Evolutionary conservation across 805 yeast species (phyloP).

Genomic region (Candida alai): DNA sequence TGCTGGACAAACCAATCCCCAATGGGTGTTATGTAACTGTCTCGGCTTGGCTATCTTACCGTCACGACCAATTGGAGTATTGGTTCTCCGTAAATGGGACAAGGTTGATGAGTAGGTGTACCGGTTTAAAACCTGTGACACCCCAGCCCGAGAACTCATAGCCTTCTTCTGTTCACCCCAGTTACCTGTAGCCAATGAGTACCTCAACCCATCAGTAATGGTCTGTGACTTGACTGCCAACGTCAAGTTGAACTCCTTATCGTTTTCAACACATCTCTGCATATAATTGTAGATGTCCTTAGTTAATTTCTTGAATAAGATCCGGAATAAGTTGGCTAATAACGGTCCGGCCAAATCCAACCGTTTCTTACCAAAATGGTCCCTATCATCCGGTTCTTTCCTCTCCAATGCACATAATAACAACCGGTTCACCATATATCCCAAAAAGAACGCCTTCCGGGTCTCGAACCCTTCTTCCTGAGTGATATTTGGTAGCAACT

Average conservation of each 20-base stretch:
- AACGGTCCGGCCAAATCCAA: constrained; percentile 98
- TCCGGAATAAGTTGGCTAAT: constrained; percentile 91
- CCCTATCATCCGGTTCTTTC: constrained; percentile 98
- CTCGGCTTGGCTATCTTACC: constrained; percentile 99
- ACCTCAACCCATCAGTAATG: constrained; percentile 94
- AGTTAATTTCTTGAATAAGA: constrained; percentile 90
- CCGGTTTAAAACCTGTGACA: constrained; percentile 95
- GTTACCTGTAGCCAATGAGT: constrained; percentile 98
- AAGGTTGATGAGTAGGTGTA: constrained; percentile 98
- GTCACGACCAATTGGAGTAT: constrained; percentile 98
- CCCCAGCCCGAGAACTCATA: constrained; percentile 98
- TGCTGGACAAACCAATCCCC: constrained; percentile 99
- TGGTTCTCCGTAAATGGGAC: constrained; percentile 97
- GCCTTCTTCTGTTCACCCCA: constrained; percentile 99
- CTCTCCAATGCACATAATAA: constrained; percentile 94
- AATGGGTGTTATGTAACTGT: constrained; percentile 97
- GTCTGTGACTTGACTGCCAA: constrained; percentile 97
- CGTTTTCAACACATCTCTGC: constrained; percentile 98
- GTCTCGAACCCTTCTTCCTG: constrained; percentile 97
- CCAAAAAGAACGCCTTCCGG: constrained; percentile 93
- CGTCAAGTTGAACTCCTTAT: constrained; percentile 93
- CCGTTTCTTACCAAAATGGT: constrained; percentile 98
- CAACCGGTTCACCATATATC: constrained; percentile 96
- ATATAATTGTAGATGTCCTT: constrained; percentile 94
- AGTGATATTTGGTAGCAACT: constrained; percentile 93